Evolutionary conservation across 129 eudicot genomes (phyloP).

Genomic region (Gnaphalium uliginosum): DNA sequence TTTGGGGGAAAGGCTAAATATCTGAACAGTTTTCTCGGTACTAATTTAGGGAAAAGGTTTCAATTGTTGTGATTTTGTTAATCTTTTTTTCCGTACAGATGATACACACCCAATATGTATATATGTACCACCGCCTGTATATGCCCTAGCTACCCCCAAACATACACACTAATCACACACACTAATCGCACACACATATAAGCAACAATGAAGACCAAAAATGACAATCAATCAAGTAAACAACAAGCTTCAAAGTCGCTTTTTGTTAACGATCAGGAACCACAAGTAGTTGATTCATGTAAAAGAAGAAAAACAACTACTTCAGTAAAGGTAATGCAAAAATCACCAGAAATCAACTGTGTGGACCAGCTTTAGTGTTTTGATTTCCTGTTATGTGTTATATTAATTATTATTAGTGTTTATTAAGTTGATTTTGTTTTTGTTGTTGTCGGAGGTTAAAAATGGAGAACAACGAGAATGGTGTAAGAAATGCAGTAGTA

Average conservation of each 20-base stretch:
- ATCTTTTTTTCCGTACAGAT: background rate
- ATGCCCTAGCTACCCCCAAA: background rate
- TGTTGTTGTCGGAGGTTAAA: background rate
- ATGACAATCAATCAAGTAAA: background rate
- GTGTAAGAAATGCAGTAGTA: background rate
- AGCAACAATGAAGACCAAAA: background rate
- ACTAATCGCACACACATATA: no score
- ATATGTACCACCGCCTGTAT: background rate
- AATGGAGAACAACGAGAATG: background rate
- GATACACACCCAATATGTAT: background rate
- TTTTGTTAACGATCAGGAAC: background rate
- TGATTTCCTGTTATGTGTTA: background rate
- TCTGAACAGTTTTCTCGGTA: no score
- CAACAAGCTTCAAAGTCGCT: background rate
- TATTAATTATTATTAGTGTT: background rate
- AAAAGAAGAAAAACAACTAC: background rate
- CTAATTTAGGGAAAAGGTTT: background rate
- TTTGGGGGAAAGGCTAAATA: background rate
- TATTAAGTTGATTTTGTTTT: background rate
- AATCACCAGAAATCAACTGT: no score
- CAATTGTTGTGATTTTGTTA: background rate
- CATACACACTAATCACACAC: background rate
- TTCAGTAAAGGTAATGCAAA: background rate
- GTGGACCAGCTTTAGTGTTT: background rate
- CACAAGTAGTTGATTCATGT: background rate